Evolutionary conservation across 495 filamentous ascomycete species (phyloP).

Genomic region (Pseudoneurospora amorphoporcata): DNA sequence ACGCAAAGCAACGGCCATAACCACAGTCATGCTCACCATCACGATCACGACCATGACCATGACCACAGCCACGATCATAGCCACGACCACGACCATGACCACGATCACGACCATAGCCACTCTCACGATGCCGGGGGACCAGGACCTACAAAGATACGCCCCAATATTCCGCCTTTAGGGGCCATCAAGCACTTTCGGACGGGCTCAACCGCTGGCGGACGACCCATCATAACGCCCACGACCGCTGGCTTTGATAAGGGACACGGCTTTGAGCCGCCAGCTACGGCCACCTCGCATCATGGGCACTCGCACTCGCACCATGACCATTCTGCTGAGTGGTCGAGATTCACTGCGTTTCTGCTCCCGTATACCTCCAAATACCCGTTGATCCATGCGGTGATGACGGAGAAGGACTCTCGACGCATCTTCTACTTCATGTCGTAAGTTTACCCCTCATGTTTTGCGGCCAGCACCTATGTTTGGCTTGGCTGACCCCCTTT

Average conservation of each 20-base stretch:
- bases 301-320: conserved; percentile 19
- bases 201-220: conserved; percentile 23
- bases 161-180: conserved; percentile 15
- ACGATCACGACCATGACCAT: conserved; percentile 17
- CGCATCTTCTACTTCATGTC: conserved; percentile 96
- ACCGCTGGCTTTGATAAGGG: conserved; percentile 15
- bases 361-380: conserved; percentile 54
- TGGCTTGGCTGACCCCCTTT: conserved; percentile 9
- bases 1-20: conserved; percentile 13
- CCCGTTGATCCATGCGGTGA: conserved; percentile 71
- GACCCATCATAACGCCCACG: conserved; percentile 20
- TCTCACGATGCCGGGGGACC: conserved; percentile 9
- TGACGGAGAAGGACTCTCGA: conserved; percentile 86
- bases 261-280: conserved; percentile 19
- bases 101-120: conserved; percentile 16
- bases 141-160: background rate
- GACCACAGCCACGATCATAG: conserved; percentile 18
- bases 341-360: conserved; percentile 54
- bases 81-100: conserved; percentile 12
- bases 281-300: conserved; percentile 9
- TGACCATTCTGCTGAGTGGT: conserved; percentile 30
- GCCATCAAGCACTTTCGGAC: conserved; percentile 19
- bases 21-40: conserved; percentile 26
- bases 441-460: conserved; percentile 35
- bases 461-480: background rate